Evolutionary conservation across 495 filamentous ascomycete genomes (phyloP).

Genomic region (Aspergillus avenaceus): DNA sequence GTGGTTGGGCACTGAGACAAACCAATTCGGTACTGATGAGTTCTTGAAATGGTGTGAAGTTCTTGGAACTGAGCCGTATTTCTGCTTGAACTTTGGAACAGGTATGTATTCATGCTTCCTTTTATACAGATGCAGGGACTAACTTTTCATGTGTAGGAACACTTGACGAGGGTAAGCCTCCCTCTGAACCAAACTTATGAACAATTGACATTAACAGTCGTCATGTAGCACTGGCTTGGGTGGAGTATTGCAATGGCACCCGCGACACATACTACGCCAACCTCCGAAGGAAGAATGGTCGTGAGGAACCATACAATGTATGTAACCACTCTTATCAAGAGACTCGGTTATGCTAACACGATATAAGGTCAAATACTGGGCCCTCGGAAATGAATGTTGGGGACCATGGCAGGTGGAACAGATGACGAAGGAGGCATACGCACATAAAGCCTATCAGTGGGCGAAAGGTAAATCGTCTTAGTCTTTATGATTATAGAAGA

Average conservation of each 20-base stretch:
- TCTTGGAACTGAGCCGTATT: constrained; percentile 66
- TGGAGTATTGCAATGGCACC: constrained; percentile 76
- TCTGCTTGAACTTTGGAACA: constrained; percentile 74
- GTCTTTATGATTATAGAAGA: background rate
- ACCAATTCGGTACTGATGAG: constrained; percentile 78
- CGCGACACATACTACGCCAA: constrained; percentile 76
- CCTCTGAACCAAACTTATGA: background rate
- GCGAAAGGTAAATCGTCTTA: constrained; percentile 49
- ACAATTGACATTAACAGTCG: background rate
- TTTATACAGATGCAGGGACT: background rate
- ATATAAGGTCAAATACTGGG: constrained; percentile 57
- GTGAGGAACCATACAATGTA: constrained; percentile 67
- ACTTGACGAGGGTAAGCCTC: constrained; percentile 58
- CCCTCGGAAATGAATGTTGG: constrained; percentile 70
- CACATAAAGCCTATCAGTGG: constrained; percentile 74
- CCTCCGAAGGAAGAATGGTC: constrained; percentile 66
- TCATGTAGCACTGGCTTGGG: constrained; percentile 59
- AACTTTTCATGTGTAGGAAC: constrained; percentile 41
- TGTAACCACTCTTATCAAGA: background rate
- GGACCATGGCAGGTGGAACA: constrained; percentile 80
- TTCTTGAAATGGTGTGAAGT: constrained; percentile 75
- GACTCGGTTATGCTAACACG: constrained; percentile 6
- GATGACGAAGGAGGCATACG: constrained; percentile 70
- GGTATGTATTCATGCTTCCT: constrained; percentile 12
- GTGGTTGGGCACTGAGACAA: constrained; percentile 69